These are phyloP conservation scores for Microbotryum lychnidis-dioicae DNA, from an alignment of 1,284 basidiomycete genomes.

Conservation along the genomic window DNA sequence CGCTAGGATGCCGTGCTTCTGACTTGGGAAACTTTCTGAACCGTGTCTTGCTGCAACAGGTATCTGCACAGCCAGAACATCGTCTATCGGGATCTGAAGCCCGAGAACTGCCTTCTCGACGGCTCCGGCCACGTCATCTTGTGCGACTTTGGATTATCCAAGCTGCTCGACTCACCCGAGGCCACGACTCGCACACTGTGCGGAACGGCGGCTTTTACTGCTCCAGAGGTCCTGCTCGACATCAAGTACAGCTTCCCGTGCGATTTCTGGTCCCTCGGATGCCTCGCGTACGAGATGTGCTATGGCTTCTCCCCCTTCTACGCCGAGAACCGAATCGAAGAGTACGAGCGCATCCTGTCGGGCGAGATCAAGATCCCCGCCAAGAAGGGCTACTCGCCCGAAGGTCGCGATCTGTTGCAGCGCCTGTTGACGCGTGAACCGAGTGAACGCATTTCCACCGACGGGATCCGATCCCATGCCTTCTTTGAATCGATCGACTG, in stretches of 20 bases:
- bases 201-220: constrained; percentile 38
- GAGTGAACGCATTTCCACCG: constrained; percentile 10
- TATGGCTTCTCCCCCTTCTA: constrained; percentile 44
- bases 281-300: constrained; percentile 43
- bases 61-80: neutral
- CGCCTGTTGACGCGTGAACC: constrained; percentile 29
- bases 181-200: constrained; percentile 43
- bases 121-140: constrained; percentile 38
- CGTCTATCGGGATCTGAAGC: constrained; percentile 31
- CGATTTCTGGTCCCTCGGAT: constrained; percentile 43
- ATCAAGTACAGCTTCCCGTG: constrained; percentile 41
- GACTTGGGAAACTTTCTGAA: no score
- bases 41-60: no score
- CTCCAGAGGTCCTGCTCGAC: constrained; percentile 42
- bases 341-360: constrained; percentile 42
- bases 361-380: constrained; percentile 42
- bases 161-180: constrained; percentile 30
- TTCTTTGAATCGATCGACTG: constrained; percentile 29
- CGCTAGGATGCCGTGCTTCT: no score
- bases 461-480: constrained; percentile 17
- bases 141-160: constrained; percentile 38
- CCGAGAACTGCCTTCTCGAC: constrained; percentile 38
- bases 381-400: constrained; percentile 23
- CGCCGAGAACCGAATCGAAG: constrained; percentile 37
- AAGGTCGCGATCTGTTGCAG: constrained; percentile 18